Base-by-base conservation (phyloP, 2,329 filamentous ascomycete species). In the Blumeria hordei region DNA sequence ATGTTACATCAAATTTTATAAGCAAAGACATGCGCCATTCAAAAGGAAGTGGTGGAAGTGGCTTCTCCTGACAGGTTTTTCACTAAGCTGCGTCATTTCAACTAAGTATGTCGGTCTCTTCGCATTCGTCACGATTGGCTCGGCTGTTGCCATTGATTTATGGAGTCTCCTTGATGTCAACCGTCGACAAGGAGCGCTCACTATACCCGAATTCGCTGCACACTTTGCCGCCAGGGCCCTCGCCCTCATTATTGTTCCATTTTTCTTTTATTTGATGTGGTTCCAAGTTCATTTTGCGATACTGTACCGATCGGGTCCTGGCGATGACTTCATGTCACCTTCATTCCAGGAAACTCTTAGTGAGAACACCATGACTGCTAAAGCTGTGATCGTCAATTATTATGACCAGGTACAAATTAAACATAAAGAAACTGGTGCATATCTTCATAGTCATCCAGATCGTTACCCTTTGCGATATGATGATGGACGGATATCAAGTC, bases 41-140 rank as follows among this genome's bases (percentile, higher is more conserved):
- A 80, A 84, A 57, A 79, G 88, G 58, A 96, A 98, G 71, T 98
- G 92, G 92, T 98, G 92, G 92, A 98, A 98, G 70, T 98, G 92
- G 92, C 77, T 98, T 57, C 79, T 98, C 59, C 70, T 96, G 63
- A 98, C 92, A 7, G 92, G 92, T 57, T 90, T 98, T 67, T 83
- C 83, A 58, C 76, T 98, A 66, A 95, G 88, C 66, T 96, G 90
- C 67, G 92, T 95, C 66, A 96, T 98, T 64, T 96, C 92, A 55
- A 94, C 86, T 67, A 98, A 98, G 73, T 98, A 98, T 62, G 88
- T 98, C 57, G 92, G 92, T 63, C 75, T 85, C 41, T 98, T 98
- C 69, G 93, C 88, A 64, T 98, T 98, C 70, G 81, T 96, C 68
- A 94, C 90, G 58, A 92, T 98, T 63, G 92, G 92, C 60, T 88